Evolutionary conservation across 768 basidiomycete species (phyloP), one percentile per base, ranked within the genome.

Genomic region (Psilocybe cubensis): DNA sequence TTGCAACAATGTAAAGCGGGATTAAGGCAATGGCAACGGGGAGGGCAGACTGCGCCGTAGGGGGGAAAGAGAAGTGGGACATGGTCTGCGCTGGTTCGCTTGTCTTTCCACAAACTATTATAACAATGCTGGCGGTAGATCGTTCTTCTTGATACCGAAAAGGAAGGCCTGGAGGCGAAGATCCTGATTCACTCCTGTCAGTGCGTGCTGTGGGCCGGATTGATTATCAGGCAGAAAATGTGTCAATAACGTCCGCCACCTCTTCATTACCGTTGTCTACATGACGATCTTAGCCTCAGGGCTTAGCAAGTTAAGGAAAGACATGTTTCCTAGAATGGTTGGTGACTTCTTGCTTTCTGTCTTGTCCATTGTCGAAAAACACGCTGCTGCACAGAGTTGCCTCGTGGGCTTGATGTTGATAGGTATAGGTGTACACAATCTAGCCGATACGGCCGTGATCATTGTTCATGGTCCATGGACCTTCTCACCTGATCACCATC

Each of bases 71-170:
- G 27, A 44, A 48, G 45, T 31, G 35, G 33, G 31, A 20, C 54
- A 48, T 55, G 8, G 54, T 35, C 17, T 21, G 40, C 35, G 43
- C 14, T 20, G 21, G 23, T 2, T 20, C 20, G 28, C 25, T n/a
- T 35, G n/a, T 21, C 31, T 33, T 46, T 31, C 18, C 27, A 40
- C 44, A 46, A 24, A 17, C 18, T 42, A 25, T 47, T 46, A 55
- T 55, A 55, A 31, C 25, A 41, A 43, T 42, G 9, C 20, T 56
- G 24, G 44, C 17, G 54, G 44, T 21, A 14, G 23, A 43, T 50
- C 21, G 27, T 52, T 18, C 17, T 29, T 48, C 46, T 18, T 46
- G 44, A 20, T 24, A 28, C 14, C 11, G 14, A 17, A 46, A 46
- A 14, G 48, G 21, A 50, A 31, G 29, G 29, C 28, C 28, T 38